Evolutionary conservation across 1,139 yeast species (phyloP).

Genomic region (Blastobotrys ciferrii): DNA sequence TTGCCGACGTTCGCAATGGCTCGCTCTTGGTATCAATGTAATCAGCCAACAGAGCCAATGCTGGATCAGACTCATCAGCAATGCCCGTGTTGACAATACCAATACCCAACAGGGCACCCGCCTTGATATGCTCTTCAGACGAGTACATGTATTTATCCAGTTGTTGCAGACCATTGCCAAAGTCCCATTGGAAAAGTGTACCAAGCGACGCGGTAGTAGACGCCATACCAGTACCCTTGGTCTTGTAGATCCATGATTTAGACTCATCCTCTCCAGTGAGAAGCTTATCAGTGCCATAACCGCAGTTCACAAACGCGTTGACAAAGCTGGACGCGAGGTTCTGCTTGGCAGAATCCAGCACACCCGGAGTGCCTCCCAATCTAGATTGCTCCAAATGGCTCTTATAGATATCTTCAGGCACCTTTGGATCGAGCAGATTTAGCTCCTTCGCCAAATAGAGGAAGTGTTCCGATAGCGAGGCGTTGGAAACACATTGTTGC

Average conservation of each 20-base stretch:
- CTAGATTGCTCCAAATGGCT: constrained; percentile 76
- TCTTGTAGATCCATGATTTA: constrained; percentile 84
- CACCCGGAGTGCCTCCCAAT: constrained; percentile 56
- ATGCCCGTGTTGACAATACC: constrained; percentile 94
- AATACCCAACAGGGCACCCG: constrained; percentile 95
- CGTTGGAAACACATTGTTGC: constrained; percentile 82
- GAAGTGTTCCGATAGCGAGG: constrained; percentile 75
- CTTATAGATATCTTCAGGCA: constrained; percentile 93
- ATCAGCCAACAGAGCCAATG: constrained; percentile 76
- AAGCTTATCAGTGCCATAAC: constrained; percentile 83
- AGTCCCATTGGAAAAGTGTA: constrained; percentile 87
- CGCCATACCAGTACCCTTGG: constrained; percentile 91
- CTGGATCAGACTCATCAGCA: constrained; percentile 94
- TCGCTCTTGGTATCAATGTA: constrained; percentile 57
- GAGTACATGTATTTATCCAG: constrained; percentile 88
- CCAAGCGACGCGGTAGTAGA: constrained; percentile 94
- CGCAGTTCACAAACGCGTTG: constrained; percentile 86
- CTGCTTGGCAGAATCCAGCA: constrained; percentile 93
- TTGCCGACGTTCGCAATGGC: constrained; percentile 72
- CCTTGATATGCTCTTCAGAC: constrained; percentile 81
- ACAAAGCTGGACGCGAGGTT: constrained; percentile 95
- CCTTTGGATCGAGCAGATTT: constrained; percentile 83
- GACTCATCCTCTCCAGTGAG: constrained; percentile 62
- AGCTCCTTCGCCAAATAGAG: constrained; percentile 79
- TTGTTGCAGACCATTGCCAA: constrained; percentile 82